Evolutionary conservation across 441 rosid genomes (phyloP), one percentile per base, ranked within the genome.

Genomic region (Brassica hybrid): DNA sequence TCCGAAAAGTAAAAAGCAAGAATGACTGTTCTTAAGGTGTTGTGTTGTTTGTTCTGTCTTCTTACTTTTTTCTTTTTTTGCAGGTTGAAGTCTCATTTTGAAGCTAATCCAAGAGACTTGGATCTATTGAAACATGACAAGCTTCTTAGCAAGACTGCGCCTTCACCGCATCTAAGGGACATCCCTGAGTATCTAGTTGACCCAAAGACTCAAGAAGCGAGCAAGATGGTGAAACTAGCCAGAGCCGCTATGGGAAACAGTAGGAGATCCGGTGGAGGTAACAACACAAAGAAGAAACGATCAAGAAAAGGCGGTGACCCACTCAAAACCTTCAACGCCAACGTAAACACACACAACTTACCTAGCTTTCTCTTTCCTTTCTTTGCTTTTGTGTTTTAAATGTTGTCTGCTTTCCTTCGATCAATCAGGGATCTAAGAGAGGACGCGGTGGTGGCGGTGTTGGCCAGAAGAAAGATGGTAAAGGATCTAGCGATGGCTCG

Each of bases 11-110:
- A 85, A 89, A 94, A 75, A 52, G n/a, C n/a, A 67, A 30, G n/a
- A 68, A 30, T 3, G 6, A 50, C 18, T n/a, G 56, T n/a, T n/a
- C 17, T 50, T 50, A 50, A 6, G 17, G 5, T 6, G n/a, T n/a
- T 1, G 11, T 65, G 1, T 58, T 56, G 21, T 25, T 25, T 30
- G 66, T 4, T 41, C 14, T 4, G 9, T 72, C 5, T 14, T 50
- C 12, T n/a, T n/a, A 43, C 1, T 4, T 14, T 48, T 14, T n/a
- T n/a, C n/a, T n/a, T 6, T 14, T 50, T 21, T 71, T 16, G 48
- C 61, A 92, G 99, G 90, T 88, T 96, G 85, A 89, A 89, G 85
- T 87, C 94, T 75, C 98, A 93, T 79, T 96, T 96, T 21, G 89
- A 93, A 84, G 92, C 87, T 45, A 92, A 96, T 86, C 98, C 94